phyloP scores from a whole-genome alignment of 768 basidiomycete genomes.

The Nevesoporus exiguus region DNA sequence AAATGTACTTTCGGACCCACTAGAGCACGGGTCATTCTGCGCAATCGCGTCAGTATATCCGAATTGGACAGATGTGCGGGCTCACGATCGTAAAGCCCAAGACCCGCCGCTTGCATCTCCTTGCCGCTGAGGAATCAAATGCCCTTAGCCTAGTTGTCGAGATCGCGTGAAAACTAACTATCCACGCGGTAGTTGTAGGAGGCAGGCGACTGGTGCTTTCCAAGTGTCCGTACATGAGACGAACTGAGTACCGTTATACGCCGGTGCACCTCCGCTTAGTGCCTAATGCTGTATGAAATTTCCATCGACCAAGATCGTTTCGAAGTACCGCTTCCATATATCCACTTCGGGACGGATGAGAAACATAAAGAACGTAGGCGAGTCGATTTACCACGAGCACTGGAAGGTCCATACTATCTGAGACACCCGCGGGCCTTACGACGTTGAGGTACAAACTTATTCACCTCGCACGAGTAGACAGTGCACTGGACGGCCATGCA shows the following conservation, averaged over 20 bases:
- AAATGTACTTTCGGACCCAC: constrained; percentile 2
- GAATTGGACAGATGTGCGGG: not conserved
- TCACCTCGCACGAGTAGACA: not conserved
- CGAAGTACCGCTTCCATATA: not conserved
- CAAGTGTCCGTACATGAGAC: constrained; percentile 15
- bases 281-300: constrained; percentile 2
- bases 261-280: not conserved
- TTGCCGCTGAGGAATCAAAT: constrained; percentile 29
- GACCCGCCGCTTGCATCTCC: not conserved
- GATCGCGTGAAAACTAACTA: not conserved
- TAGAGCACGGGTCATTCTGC: not conserved
- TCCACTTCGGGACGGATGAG: not conserved
- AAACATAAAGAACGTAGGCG: not conserved
- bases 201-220: not conserved
- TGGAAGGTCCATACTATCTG: not conserved
- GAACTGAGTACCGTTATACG: constrained; percentile 18
- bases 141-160: constrained; percentile 11
- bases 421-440: not conserved
- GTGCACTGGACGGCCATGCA: too few species aligned
- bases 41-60: not conserved
- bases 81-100: constrained; percentile 33
- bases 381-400: constrained; percentile 15
- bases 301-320: not conserved
- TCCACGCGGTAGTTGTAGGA: not conserved
- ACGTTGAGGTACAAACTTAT: constrained; percentile 28